phyloP scores from a whole-genome alignment of 1,284 basidiomycete genomes.

The Coniferiporia weirii region DNA sequence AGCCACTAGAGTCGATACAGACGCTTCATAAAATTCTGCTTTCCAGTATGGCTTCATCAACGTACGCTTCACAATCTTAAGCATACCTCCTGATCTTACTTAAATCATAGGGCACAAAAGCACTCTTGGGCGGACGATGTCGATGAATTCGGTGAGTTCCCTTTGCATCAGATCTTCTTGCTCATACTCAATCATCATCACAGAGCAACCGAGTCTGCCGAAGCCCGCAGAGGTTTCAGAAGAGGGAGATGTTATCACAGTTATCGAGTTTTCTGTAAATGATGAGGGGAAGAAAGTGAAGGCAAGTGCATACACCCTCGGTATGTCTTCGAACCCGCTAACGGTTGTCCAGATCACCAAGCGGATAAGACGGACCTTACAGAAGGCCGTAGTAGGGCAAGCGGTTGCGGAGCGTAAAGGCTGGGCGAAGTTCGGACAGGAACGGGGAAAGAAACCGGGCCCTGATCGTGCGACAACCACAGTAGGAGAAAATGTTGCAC shows the following conservation, averaged over 20 bases:
- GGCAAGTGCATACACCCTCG: slow-evolving; percentile 34
- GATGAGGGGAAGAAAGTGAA: slow-evolving; percentile 96
- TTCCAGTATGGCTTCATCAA: slow-evolving; percentile 1
- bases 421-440: slow-evolving; percentile 93
- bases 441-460: slow-evolving; percentile 84
- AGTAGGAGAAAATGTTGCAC: slow-evolving; percentile 84
- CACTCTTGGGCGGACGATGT: slow-evolving; percentile 80
- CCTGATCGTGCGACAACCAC: slow-evolving; percentile 95
- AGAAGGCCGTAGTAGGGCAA: slow-evolving; percentile 92
- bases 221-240: slow-evolving; percentile 67
- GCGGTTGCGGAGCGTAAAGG: slow-evolving; percentile 89
- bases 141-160: slow-evolving; percentile 58
- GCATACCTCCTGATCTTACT: not conserved
- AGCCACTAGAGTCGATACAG: no score
- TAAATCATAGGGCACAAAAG: slow-evolving; percentile 3
- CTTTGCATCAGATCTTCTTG: not conserved
- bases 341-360: slow-evolving; percentile 63
- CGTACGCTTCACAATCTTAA: not conserved
- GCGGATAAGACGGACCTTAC: slow-evolving; percentile 81
- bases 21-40: no score
- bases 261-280: slow-evolving; percentile 80
- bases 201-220: slow-evolving; percentile 32
- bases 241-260: slow-evolving; percentile 85
- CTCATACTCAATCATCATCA: not conserved
- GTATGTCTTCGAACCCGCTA: not conserved